Percentiles rank a stretch among this genome's conserved stretches.
These are phyloP conservation scores for Cornus florida DNA, from an alignment of 148 eudicot species.

Conservation along the genomic window DNA sequence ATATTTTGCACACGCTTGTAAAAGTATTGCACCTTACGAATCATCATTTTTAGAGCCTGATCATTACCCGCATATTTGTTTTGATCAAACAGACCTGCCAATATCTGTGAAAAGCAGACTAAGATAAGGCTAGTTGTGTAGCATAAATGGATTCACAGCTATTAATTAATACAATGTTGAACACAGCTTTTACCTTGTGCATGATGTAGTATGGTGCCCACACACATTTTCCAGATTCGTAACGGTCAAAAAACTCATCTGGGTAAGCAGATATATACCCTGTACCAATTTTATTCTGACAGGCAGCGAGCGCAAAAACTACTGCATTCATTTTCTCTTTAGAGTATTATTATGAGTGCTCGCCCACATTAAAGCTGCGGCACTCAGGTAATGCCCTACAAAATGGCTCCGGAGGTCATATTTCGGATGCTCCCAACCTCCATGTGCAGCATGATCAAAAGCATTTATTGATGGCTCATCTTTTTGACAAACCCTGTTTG, in stretches of 20 bases:
- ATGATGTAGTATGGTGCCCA: conserved; percentile 99
- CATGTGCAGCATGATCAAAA: conserved; percentile 81
- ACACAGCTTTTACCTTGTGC: conserved; percentile 64
- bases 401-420: conserved; percentile 92
- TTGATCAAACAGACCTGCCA: conserved; percentile 98
- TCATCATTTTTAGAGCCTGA: conserved; percentile 69
- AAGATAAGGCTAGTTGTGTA: neutral
- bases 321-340: conserved; percentile 57
- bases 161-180: no score
- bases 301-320: conserved; percentile 66
- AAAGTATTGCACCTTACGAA: conserved; percentile 80
- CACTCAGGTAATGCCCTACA: conserved; percentile 97
- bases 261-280: conserved; percentile 98
- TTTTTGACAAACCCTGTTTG: conserved; percentile 97
- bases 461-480: conserved; percentile 85
- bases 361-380: conserved; percentile 96
- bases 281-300: conserved; percentile 73
- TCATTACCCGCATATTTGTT: conserved; percentile 55
- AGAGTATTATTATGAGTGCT: conserved; percentile 76
- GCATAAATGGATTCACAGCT: neutral
- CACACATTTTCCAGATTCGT: conserved; percentile 69
- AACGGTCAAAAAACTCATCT: conserved; percentile 69
- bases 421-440: conserved; percentile 79
- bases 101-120: conserved; percentile 44
- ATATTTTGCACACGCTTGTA: conserved; percentile 80